These are phyloP conservation scores for Sporisorium iseilematis-ciliati DNA, from an alignment of 1,284 basidiomycete species.

Conservation along the genomic window DNA sequence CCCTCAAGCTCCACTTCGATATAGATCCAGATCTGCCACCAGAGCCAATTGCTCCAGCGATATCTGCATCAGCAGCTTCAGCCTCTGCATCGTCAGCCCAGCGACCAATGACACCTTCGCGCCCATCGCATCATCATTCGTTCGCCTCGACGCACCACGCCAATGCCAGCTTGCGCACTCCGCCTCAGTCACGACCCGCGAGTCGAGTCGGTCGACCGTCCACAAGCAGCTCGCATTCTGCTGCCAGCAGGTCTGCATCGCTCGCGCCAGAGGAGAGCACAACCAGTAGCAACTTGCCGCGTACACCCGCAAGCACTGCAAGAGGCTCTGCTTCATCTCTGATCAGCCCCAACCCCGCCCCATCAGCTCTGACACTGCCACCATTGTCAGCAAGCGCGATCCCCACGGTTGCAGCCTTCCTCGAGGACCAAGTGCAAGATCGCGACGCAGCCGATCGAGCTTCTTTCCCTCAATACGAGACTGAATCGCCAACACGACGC, in stretches of 20 bases:
- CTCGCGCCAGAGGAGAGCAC: conserved; percentile 17
- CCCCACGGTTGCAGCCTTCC: conserved; percentile 29
- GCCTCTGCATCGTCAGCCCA: conserved; percentile 10
- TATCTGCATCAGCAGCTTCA: not conserved
- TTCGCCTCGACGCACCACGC: conserved; percentile 30
- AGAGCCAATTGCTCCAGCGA: conserved; percentile 11
- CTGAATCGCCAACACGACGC: conserved; percentile 25
- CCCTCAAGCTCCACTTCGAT: conserved; percentile 62
- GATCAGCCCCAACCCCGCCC: conserved; percentile 26
- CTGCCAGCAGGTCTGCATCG: conserved; percentile 23
- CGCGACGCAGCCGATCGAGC: not conserved
- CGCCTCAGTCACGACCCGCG: conserved; percentile 35
- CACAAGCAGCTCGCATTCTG: conserved; percentile 9
- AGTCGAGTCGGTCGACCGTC: conserved; percentile 36
- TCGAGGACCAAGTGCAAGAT: conserved; percentile 30
- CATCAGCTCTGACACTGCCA: conserved; percentile 5
- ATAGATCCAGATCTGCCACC: conserved; percentile 44
- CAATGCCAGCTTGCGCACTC: conserved; percentile 30
- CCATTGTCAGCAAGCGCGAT: conserved; percentile 9
- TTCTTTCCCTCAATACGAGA: not conserved
- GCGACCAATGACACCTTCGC: conserved; percentile 32
- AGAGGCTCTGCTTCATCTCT: conserved; percentile 8
- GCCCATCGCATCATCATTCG: conserved; percentile 24
- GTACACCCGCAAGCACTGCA: conserved; percentile 9
- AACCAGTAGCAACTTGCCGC: not conserved